Evolutionary conservation across 2,329 filamentous ascomycete genomes (phyloP), one percentile per base, ranked within the genome.

Genomic region (Aspergillus pseudoviridinutans): DNA sequence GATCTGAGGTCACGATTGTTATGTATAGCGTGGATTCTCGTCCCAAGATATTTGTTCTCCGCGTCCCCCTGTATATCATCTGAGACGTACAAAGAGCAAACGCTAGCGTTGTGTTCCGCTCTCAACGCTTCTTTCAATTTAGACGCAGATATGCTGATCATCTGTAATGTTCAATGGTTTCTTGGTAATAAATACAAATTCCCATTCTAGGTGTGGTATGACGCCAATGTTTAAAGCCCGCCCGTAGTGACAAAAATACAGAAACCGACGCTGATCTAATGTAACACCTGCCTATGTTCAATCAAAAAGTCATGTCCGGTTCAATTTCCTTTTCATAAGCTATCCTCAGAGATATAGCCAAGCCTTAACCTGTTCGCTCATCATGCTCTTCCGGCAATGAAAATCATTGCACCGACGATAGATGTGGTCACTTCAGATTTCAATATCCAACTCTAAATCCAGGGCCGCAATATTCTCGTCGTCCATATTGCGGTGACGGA

Each of bases 401-500:
- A 47, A 12, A n/a, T 6, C 2, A 47, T 47, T 24, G 44, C 22
- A 27, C 14, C 12, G 20, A 24, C 10, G 22, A n/a, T 24, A 2
- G 20, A 12, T 4, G 35, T 29, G n/a, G 28, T 38, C 28, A 32
- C 54, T 14, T 59, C 79, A 91, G 65, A 96, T 91, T 64, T 96
- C 92, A 66, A 96, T 87, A 66, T 97, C 93, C 71, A 97, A 91
- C 28, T 91, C 93, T 66, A 97, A 78, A 72, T 97, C 94, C 79
- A 97, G 79, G 27, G 87, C 84, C 1, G 89, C 92, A 73, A 97
- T 93, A 56, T 97, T 89, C 69, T 97, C 94, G 70, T 97, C 94
- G 61, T 96, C 92, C 80, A 89, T 88, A 57, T 92, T 84, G 29
- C 88, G 87, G 76, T 90, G 83, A 64, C 81, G 87, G 68, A 93